Percentiles rank a stretch among this genome's conserved stretches.
phyloP scores from a whole-genome alignment of 441 rosid genomes.

The Aquilaria agallochum region DNA sequence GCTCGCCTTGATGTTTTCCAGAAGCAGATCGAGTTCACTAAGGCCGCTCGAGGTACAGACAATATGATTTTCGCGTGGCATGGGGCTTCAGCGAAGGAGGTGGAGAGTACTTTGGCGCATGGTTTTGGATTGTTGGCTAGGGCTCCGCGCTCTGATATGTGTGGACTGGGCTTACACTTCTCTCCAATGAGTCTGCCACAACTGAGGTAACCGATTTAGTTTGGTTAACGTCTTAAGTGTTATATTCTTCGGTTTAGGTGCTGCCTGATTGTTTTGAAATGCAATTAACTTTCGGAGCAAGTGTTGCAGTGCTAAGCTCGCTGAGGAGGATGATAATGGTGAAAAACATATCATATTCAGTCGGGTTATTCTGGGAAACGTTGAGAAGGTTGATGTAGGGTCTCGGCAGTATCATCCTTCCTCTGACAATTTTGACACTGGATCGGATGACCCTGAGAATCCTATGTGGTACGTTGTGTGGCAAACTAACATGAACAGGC shows the following conservation, averaged over 20 bases:
- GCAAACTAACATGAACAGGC: conserved; percentile 33
- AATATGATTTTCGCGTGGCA: conserved; percentile 41
- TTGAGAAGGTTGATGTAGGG: conserved; percentile 38
- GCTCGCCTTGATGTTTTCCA: conserved; percentile 32
- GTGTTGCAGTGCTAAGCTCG: conserved; percentile 29
- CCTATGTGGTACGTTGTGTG: conserved; percentile 41
- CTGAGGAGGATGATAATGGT: conserved; percentile 37
- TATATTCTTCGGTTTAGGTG: neutral
- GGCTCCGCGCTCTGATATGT: conserved; percentile 14
- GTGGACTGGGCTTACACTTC: conserved; percentile 37
- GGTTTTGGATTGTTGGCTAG: conserved; percentile 31
- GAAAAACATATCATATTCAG: conserved; percentile 44
- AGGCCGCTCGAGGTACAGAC: conserved; percentile 24
- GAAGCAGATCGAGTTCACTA: conserved; percentile 26
- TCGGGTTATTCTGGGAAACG: conserved; percentile 42
- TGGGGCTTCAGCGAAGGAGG: conserved; percentile 27
- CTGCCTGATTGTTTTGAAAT: neutral
- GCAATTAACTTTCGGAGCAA: neutral
- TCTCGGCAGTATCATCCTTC: conserved; percentile 38
- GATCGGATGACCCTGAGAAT: conserved; percentile 35
- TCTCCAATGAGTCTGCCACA: conserved; percentile 37
- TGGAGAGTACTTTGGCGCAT: conserved; percentile 27
- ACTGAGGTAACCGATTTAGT: conserved; percentile 22
- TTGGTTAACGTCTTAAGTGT: no score
- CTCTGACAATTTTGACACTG: conserved; percentile 30